These are phyloP conservation scores for Ascoidea rubescens DNA, from an alignment of 805 yeast species.

Conservation along the genomic window DNA sequence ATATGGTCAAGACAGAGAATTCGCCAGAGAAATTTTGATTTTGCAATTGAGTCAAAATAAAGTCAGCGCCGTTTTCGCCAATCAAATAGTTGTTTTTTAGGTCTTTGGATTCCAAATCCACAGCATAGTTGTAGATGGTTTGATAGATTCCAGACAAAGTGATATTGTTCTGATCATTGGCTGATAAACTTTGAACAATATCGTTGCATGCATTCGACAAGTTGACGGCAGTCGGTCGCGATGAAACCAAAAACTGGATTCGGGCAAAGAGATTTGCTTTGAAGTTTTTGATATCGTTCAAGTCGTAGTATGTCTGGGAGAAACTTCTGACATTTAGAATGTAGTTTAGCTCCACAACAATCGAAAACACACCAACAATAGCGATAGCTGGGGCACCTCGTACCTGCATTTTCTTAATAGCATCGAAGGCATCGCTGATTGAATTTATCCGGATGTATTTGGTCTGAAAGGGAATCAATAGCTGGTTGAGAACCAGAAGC, in stretches of 20 bases:
- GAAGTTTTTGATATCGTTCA: slow-evolving; percentile 18
- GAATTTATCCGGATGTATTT: slow-evolving; percentile 46
- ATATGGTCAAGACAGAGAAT: slow-evolving; percentile 77
- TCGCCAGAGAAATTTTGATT: slow-evolving; percentile 42
- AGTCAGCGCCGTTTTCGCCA: slow-evolving; percentile 72
- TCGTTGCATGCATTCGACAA: slow-evolving; percentile 51
- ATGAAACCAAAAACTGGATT: slow-evolving; percentile 52
- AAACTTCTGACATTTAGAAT: slow-evolving; percentile 15
- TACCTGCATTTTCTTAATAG: slow-evolving; percentile 85
- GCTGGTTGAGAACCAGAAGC: slow-evolving; percentile 66
- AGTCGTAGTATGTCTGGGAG: slow-evolving; percentile 20
- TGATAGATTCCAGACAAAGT: slow-evolving; percentile 15
- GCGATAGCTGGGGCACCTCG: slow-evolving; percentile 99
- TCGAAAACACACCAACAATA: slow-evolving; percentile 77
- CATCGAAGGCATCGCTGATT: slow-evolving; percentile 66
- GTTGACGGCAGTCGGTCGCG: slow-evolving; percentile 95
- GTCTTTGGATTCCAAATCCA: slow-evolving; percentile 58
- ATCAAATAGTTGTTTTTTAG: slow-evolving; percentile 62
- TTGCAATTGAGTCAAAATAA: slow-evolving; percentile 33
- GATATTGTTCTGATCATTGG: slow-evolving; percentile 6
- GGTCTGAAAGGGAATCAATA: slow-evolving; percentile 68
- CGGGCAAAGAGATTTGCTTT: slow-evolving; percentile 26
- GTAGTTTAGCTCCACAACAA: slow-evolving; percentile 53
- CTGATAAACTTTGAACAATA: slow-evolving; percentile 19
- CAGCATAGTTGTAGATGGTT: slow-evolving; percentile 29